phyloP scores from a whole-genome alignment of 352 stramenopile species.

The Hyaloperonospora brassicae region DNA sequence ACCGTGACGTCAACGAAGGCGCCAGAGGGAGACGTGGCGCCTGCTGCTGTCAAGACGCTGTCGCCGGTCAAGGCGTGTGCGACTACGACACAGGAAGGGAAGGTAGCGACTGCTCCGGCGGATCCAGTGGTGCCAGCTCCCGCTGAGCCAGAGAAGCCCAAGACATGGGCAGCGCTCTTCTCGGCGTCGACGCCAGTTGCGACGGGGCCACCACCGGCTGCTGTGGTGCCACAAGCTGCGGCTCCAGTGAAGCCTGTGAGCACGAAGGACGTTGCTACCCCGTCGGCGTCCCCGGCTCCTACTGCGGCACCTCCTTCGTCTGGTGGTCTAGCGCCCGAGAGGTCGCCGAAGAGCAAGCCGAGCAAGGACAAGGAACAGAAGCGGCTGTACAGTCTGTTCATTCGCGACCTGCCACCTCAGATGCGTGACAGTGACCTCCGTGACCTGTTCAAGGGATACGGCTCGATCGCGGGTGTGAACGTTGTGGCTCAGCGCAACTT shows the following conservation, averaged over 20 bases:
- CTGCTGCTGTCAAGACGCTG: constrained; percentile 10
- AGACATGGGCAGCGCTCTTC: constrained; percentile 31
- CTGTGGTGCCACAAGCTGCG: constrained; percentile 10
- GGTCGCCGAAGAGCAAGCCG: constrained; percentile 46
- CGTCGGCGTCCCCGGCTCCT: constrained; percentile 10
- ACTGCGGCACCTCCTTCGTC: constrained; percentile 17
- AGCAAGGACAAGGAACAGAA: constrained; percentile 34
- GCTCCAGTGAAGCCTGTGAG: constrained; percentile 48
- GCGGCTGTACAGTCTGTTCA: constrained; percentile 60
- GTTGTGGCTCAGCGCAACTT: constrained; percentile 50
- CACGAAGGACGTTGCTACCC: constrained; percentile 26
- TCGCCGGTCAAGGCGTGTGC: constrained; percentile 6
- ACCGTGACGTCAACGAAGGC: constrained; percentile 21
- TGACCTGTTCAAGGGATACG: constrained; percentile 74
- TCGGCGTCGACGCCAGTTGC: constrained; percentile 12
- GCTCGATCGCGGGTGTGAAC: constrained; percentile 63
- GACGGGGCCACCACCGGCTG: constrained; percentile 16
- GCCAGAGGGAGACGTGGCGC: constrained; percentile 2
- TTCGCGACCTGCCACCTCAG: constrained; percentile 65
- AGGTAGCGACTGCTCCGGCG: constrained; percentile 10
- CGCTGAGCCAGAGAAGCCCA: constrained; percentile 27
- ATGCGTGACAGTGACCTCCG: constrained; percentile 68
- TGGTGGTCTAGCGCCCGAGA: constrained; percentile 11
- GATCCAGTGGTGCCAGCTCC: constrained; percentile 22
- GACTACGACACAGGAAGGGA: constrained; percentile 28